Percentiles rank a stretch among this genome's conserved stretches.
Evolutionary conservation across 192 early-diverging fungal species (phyloP).

Genomic region (Phlyctochytrium bullatum): DNA sequence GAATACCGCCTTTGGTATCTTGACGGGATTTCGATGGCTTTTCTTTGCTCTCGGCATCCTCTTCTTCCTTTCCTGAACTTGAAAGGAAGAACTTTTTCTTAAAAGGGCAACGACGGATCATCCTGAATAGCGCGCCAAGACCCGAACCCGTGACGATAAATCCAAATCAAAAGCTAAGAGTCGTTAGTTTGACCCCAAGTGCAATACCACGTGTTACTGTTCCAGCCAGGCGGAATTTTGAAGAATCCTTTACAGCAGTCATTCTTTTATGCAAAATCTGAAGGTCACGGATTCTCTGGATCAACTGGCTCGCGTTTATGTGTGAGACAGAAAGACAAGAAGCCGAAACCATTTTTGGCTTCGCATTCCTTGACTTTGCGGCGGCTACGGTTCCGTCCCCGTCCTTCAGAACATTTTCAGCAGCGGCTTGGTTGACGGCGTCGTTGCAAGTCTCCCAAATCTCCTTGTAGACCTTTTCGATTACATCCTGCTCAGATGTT

Average conservation of each 20-base stretch:
- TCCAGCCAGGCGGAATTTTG: conserved; percentile 76
- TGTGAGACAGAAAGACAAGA: conserved; percentile 75
- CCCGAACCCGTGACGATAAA: conserved; percentile 92
- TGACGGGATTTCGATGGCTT: conserved; percentile 5
- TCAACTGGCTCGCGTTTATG: conserved; percentile 81
- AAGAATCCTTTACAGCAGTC: conserved; percentile 47
- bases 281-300: conserved; percentile 75
- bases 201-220: conserved; percentile 77
- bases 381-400: conserved; percentile 26
- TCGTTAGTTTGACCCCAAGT: conserved; percentile 91
- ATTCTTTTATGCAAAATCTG: conserved; percentile 63
- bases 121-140: conserved; percentile 80
- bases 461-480: conserved; percentile 40
- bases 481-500: conserved; percentile 47
- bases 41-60: conserved; percentile 13
- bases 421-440: conserved; percentile 44
- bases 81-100: conserved; percentile 81
- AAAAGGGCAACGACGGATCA: conserved; percentile 76
- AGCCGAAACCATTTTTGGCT: conserved; percentile 72
- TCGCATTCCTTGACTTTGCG: conserved; percentile 32
- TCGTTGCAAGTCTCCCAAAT: conserved; percentile 55
- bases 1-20: conserved; percentile 35
- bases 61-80: conserved; percentile 20
- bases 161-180: conserved; percentile 93
- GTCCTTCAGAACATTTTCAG: conserved; percentile 28